Conservation (phyloP, 75 land plant genomes). For the Ceratopteris richardii region DNA sequence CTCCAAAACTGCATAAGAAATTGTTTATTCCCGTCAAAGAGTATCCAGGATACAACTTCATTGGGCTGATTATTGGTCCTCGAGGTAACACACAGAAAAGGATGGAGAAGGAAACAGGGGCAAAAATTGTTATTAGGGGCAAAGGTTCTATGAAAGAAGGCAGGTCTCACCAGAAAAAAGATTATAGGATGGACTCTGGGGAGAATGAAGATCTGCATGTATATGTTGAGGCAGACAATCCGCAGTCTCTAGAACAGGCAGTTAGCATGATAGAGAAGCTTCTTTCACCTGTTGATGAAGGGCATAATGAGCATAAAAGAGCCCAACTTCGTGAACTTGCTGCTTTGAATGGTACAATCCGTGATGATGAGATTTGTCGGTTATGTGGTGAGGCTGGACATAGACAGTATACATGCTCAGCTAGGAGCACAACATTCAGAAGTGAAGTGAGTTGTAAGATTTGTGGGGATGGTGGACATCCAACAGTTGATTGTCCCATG, state of each 20-base stretch:
- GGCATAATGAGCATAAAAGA: constrained; percentile 16
- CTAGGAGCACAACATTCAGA: constrained; percentile 6
- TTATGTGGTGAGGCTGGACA: constrained; percentile 22
- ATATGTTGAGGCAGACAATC: constrained; percentile 36
- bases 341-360: constrained; percentile 15
- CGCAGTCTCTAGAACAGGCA: constrained; percentile 32
- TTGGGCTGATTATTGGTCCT: constrained; percentile 48
- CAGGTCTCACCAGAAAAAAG: constrained; percentile 18
- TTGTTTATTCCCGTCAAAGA: constrained; percentile 44
- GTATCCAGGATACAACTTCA: constrained; percentile 47
- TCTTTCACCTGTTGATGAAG: constrained; percentile 27
- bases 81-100: constrained; percentile 32
- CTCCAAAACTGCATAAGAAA: constrained; percentile 33
- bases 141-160: constrained; percentile 37
- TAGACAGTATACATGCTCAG: constrained; percentile 16
- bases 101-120: constrained; percentile 52
- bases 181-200: constrained; percentile 10
- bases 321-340: constrained; percentile 32
- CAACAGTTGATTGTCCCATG: constrained; percentile 15
- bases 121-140: constrained; percentile 35
- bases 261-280: constrained; percentile 46
- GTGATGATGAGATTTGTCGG: constrained; percentile 4
- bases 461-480: constrained; percentile 12
- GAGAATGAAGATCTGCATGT: constrained; percentile 51
- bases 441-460: constrained; percentile 17